Conservation (phyloP, 192 early-diverging fungal genomes). For the Coemansia sp. region DNA sequence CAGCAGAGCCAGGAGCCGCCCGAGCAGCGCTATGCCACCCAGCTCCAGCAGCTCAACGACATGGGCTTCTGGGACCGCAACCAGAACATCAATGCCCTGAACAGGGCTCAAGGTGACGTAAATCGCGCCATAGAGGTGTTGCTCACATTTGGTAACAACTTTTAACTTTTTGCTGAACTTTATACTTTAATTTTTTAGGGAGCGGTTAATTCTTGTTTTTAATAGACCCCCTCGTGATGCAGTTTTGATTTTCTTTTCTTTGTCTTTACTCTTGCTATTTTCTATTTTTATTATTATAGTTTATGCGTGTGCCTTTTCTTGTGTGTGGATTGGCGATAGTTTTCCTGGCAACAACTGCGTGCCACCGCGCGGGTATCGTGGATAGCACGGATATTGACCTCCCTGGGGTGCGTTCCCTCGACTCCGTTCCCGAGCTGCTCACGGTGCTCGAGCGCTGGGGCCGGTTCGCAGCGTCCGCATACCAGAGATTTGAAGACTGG, state of each 20-base stretch:
- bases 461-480: slow-evolving; percentile 24
- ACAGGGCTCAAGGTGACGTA: slow-evolving; percentile 82
- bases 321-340: not conserved
- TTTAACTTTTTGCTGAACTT: no score
- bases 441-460: slow-evolving; percentile 15
- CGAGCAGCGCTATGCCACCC: slow-evolving; percentile 61
- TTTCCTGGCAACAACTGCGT: not conserved
- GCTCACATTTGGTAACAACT: no score
- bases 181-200: no score
- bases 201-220: no score
- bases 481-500: slow-evolving; percentile 43
- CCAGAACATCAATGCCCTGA: slow-evolving; percentile 88
- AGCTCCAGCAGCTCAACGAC: slow-evolving; percentile 85
- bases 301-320: not conserved
- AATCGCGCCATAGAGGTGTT: slow-evolving; percentile 90
- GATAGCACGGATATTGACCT: no score
- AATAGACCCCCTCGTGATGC: no score
- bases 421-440: no score
- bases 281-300: not conserved
- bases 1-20: slow-evolving; percentile 40
- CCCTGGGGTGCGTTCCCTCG: not conserved
- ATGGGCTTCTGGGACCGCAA: slow-evolving; percentile 94
- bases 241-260: no score
- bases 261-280: slow-evolving; percentile 3
- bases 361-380: not conserved